These are phyloP conservation scores for Cylindricascospora bacillispora DNA, from an alignment of 1,139 yeast genomes.

Conservation along the genomic window DNA sequence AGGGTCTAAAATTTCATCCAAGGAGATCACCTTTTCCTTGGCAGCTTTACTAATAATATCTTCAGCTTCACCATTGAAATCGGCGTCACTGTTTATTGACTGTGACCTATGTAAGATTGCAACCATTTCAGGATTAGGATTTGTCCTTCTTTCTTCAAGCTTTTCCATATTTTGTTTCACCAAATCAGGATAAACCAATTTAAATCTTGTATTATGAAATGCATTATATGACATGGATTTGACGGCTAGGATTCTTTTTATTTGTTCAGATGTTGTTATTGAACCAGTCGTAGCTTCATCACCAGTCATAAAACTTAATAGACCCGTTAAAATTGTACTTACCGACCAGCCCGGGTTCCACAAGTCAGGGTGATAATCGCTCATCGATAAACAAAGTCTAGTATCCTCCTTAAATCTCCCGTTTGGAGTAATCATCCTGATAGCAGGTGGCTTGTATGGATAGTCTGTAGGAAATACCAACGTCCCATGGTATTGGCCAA, in stretches of 20 bases:
- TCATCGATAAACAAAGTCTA: conserved; percentile 73
- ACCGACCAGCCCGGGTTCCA: conserved; percentile 98
- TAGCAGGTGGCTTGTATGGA: conserved; percentile 88
- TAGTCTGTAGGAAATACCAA: conserved; percentile 74
- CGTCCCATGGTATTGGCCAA: conserved; percentile 86
- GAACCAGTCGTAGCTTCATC: conserved; percentile 46
- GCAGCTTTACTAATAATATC: conserved; percentile 19
- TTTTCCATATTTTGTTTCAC: conserved; percentile 34
- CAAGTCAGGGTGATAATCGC: conserved; percentile 84
- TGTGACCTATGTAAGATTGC: too few relatives aligned
- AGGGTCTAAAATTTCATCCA: conserved; percentile 31
- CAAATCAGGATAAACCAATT: conserved; percentile 55
- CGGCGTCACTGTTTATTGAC: conserved; percentile 3
- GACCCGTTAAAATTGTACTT: conserved; percentile 70
- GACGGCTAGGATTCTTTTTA: conserved; percentile 34
- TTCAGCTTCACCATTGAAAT: conserved; percentile 4
- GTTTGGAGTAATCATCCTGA: conserved; percentile 79
- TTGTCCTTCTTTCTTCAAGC: conserved; percentile 13
- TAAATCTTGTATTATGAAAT: conserved; percentile 36
- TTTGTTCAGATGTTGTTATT: conserved; percentile 39
- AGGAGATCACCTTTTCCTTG: conserved; percentile 21
- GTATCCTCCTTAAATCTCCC: conserved; percentile 69
- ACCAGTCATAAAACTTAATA: conserved; percentile 74
- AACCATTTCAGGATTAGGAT: conserved; percentile 4
- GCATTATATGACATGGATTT: conserved; percentile 58